Evolutionary conservation across 2,329 filamentous ascomycete species (phyloP).

Genomic region (Remersonia thermophila): DNA sequence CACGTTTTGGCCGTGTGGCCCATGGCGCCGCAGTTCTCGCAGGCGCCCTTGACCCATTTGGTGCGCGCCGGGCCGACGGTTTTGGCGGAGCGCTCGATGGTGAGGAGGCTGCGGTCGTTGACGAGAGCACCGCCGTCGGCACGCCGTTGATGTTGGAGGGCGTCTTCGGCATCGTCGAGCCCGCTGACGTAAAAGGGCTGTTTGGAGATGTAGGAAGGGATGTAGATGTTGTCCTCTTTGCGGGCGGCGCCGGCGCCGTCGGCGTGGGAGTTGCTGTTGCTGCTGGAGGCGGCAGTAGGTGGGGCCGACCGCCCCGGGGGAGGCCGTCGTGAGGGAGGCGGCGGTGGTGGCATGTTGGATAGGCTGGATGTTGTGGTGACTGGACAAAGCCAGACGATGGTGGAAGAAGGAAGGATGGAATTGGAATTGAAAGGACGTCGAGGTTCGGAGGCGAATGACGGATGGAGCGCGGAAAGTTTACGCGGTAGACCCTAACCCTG

Average conservation of each 20-base stretch:
- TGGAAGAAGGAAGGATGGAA: no score
- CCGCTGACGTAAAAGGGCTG: constrained; percentile 85
- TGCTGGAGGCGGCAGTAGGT: constrained; percentile 8
- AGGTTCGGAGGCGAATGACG: no score
- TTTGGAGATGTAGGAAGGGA: constrained; percentile 94
- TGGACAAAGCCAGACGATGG: no score
- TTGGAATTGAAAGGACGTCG: no score
- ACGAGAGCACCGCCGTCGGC: no score
- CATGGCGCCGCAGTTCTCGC: constrained; percentile 97
- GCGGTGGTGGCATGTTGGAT: no score
- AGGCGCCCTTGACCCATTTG: constrained; percentile 95
- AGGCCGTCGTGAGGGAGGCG: constrained; percentile 7
- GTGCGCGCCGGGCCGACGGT: constrained; percentile 78
- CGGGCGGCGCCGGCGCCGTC: constrained; percentile 33
- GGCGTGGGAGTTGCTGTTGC: constrained; percentile 8
- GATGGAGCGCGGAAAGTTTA: no score
- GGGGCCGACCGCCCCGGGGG: no score
- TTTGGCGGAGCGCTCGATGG: constrained; percentile 27
- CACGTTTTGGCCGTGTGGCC: constrained; percentile 94
- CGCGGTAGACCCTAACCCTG: no score
- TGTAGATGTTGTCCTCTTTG: constrained; percentile 97
- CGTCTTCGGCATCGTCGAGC: constrained; percentile 61
- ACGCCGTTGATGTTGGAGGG: constrained; percentile 83
- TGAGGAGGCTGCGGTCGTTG: no score
- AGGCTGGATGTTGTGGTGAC: no score